phyloP scores from a whole-genome alignment of 306 rosid genomes.

The Cicer bijugum region DNA sequence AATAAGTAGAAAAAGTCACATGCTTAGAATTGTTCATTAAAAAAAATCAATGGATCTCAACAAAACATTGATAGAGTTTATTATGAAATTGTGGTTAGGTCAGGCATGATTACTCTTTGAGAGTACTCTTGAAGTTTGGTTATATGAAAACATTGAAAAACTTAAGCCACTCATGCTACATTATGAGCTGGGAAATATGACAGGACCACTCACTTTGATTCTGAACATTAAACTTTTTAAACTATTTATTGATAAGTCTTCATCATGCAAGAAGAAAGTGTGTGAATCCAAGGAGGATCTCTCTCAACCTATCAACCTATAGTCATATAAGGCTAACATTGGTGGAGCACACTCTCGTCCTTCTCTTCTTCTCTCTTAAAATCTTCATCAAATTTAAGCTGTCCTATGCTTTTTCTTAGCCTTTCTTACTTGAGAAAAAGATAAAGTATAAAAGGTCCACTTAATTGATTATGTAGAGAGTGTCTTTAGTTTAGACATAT shows the following conservation, averaged over 20 bases:
- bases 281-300: conserved; percentile 38
- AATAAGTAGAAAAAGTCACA: too few species aligned
- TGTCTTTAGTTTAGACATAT: conserved; percentile 46
- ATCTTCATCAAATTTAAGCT: conserved; percentile 38
- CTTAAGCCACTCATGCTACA: conserved; percentile 42
- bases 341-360: conserved; percentile 46
- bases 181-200: neutral
- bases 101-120: conserved; percentile 4
- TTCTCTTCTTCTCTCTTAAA: conserved; percentile 6
- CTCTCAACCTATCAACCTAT: conserved; percentile 32
- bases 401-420: conserved; percentile 33
- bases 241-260: conserved; percentile 44
- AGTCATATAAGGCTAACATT: conserved; percentile 47
- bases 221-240: conserved; percentile 36
- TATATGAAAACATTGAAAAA: conserved; percentile 13
- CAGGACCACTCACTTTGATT: conserved; percentile 42
- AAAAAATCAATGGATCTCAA: neutral
- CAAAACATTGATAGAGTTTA: neutral
- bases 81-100: conserved; percentile 34
- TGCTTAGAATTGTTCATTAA: neutral
- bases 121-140: conserved; percentile 30
- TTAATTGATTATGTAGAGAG: conserved; percentile 43
- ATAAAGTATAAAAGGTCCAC: conserved; percentile 42
- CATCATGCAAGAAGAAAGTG: conserved; percentile 47
- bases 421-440: conserved; percentile 43